Base-by-base conservation (phyloP, 1,139 yeast species). In the Saccharomyces pastorianus region DNA sequence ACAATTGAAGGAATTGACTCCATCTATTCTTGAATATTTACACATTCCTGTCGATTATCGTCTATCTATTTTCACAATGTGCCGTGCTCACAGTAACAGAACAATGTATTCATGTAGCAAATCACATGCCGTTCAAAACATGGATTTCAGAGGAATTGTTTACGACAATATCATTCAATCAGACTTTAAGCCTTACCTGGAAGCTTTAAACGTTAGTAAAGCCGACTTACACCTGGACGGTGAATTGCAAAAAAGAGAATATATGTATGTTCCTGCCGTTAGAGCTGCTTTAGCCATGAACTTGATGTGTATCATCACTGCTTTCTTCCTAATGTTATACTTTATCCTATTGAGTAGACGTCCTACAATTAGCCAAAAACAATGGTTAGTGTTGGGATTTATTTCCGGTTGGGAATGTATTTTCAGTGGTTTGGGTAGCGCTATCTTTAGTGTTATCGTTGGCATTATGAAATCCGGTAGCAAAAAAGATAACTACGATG, bases 401-500 rank as follows among this genome's bases (percentile, higher is more conserved):
- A 41, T 41, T 23, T 58, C 57, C 32, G 53, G 55, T 52, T 58
- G 52, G 34, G 58, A 55, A 50, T 56, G 61, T 34, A 34, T 62
- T 41, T 64, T 64, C 59, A 59, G 64, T 31, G 62, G 68, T 48
- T 51, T 65, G 31, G 61, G 66, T 27, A 65, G 66, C 38, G 59
- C 65, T 47, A 61, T 67, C 34, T 55, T 63, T 44, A 63, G 66
- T 7, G 66, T 64, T 13, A 59, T 66, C 49, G 55, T 65, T 50
- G 58, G 60, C 28, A 62, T 67, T 47, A 66, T 69, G 56, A 68
- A 68, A 44, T 55, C 60, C 11, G 72, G 71, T 58, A 64, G 68
- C 25, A 55, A 64, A 5, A 58, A 62, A 3, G 72, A 69, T 53
- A 55, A 58, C 17, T 69, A 59, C 56, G 64, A 62, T 50, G 72